Evolutionary conservation across 225 moss, liverwort and hornwort species (phyloP), one percentile per base, ranked within the genome.

Genomic region (Straminergon stramineum): DNA sequence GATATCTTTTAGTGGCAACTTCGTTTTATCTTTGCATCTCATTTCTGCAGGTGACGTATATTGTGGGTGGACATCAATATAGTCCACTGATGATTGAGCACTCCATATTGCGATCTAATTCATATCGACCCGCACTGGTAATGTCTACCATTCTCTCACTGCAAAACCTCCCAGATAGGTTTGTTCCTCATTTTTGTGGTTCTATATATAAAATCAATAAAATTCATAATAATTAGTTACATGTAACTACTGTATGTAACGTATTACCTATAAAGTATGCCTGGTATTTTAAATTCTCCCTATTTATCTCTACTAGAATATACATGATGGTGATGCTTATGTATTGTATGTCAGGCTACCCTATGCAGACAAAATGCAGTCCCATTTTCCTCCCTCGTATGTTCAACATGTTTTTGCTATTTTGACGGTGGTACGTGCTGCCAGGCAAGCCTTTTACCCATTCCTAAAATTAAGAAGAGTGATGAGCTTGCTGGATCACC

Each of bases 81-180:
- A 97, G 95, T 88, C 93, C 96, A 67, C 90, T 97, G 79, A 94
- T 94, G 74, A 96, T 98, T 91, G 98, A 98, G 89, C 98, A 98
- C 82, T 93, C 96, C 31, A 92, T 97, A 87, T 90, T 98, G 94
- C 93, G 98, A 77, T 96, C 95, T 28, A 95, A 91, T 87, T 96
- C 98, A 39, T 92, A 95, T 89, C 96, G 98, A 84, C 98, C 97
- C 30, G 96, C 97, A 84, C 89, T 96, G 96, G 98, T 98, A 93
- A 84, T 66, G 61, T 78, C 88, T 90, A 76, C 65, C 70, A 79
- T 43, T 55, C 86, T 77, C 39, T 69, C 48, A 52, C 26, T 87
- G 79, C 78, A 55, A 67, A n/a, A 61, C 24, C 30, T 82, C 57
- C 18, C 48, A 41, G 48, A 87, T 81, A 43, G 81, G 43, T 61